These are phyloP conservation scores for Stagonosporopsis tanaceti DNA, from an alignment of 2,329 filamentous ascomycete species.

Conservation along the genomic window DNA sequence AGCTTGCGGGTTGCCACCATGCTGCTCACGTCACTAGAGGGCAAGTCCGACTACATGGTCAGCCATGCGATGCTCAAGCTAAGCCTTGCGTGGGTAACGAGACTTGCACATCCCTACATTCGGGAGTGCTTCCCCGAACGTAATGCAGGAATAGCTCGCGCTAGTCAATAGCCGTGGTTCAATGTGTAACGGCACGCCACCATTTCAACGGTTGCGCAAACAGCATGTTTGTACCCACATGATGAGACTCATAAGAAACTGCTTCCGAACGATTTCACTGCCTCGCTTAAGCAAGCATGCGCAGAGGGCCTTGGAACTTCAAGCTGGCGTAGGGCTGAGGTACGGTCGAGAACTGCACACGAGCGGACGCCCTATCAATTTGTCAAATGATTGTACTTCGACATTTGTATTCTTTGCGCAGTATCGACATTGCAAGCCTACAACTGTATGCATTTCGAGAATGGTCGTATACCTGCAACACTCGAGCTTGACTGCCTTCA, in stretches of 20 bases:
- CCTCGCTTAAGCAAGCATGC: constrained; percentile 28
- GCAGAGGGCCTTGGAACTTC: constrained; percentile 20
- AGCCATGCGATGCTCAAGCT: constrained; percentile 19
- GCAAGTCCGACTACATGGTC: constrained; percentile 6
- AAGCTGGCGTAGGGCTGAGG: constrained; percentile 6
- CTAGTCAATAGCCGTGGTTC: constrained; percentile 21
- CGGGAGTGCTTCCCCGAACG: constrained; percentile 28
- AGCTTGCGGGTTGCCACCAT: constrained; percentile 5
- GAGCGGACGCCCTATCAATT: background rate
- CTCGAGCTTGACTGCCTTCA: background rate
- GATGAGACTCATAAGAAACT: constrained; percentile 13
- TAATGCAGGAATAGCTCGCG: constrained; percentile 19
- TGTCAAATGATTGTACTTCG: background rate
- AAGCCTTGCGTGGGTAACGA: constrained; percentile 12
- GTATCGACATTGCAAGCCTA: background rate
- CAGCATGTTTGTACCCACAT: constrained; percentile 18
- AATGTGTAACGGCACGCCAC: constrained; percentile 24
- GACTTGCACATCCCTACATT: constrained; percentile 9
- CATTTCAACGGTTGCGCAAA: constrained; percentile 25
- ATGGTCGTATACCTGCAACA: background rate
- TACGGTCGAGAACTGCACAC: constrained; percentile 8
- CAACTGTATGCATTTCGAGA: constrained; percentile 2
- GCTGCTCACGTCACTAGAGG: constrained; percentile 11
- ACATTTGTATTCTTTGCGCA: background rate
- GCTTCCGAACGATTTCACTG: constrained; percentile 5